Percentiles rank a stretch among this genome's conserved stretches.
Evolutionary conservation across 2,329 filamentous ascomycete species (phyloP).

Genomic region (Fusarium sp.): DNA sequence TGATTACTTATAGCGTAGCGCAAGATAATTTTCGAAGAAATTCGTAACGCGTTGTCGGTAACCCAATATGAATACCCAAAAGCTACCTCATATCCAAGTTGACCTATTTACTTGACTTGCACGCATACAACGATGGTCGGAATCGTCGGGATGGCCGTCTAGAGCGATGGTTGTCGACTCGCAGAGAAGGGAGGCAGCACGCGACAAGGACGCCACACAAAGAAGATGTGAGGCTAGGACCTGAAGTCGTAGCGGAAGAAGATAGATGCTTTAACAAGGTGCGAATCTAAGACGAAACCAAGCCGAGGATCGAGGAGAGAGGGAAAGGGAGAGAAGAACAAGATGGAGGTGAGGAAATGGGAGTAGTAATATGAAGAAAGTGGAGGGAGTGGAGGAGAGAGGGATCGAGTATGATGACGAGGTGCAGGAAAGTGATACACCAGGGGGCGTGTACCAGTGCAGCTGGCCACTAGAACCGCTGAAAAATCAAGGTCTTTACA

Average conservation of each 20-base stretch:
- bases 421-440: constrained; percentile 37
- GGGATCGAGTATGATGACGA: constrained; percentile 43
- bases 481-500: constrained; percentile 34
- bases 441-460: constrained; percentile 31
- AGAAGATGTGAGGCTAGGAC: constrained; percentile 22
- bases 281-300: constrained; percentile 32
- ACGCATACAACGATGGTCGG: constrained; percentile 31
- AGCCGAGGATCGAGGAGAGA: constrained; percentile 35
- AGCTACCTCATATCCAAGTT: constrained; percentile 50
- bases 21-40: constrained; percentile 19
- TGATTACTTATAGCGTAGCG: constrained; percentile 13
- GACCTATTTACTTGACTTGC: constrained; percentile 32
- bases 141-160: constrained; percentile 35
- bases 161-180: constrained; percentile 36
- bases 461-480: constrained; percentile 25
- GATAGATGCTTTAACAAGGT: constrained; percentile 33
- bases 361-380: constrained; percentile 38
- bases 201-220: constrained; percentile 41
- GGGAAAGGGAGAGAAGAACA: constrained; percentile 20
- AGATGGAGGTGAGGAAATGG: constrained; percentile 35
- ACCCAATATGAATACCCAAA: constrained; percentile 48
- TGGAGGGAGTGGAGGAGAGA: constrained; percentile 39
- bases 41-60: constrained; percentile 33
- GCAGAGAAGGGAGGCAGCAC: constrained; percentile 38
- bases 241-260: constrained; percentile 20